Evolutionary conservation across 495 filamentous ascomycete genomes (phyloP).

Genomic region (Apodospora peruviana): DNA sequence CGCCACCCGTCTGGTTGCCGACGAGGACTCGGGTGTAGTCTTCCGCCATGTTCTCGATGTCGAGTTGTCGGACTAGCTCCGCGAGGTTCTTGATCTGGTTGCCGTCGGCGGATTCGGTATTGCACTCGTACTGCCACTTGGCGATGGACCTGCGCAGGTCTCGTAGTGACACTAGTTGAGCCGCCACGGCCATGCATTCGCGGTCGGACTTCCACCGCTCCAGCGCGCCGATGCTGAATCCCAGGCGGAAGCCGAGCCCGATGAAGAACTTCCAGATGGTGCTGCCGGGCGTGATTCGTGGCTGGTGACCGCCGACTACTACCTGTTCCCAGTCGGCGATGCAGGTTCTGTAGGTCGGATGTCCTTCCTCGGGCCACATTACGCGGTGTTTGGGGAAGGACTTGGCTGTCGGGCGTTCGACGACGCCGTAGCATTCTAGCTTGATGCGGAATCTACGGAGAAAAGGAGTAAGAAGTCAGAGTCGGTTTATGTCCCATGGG

Average conservation of each 20-base stretch:
- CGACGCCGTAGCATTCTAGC: constrained; percentile 18
- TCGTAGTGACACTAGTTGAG: no score
- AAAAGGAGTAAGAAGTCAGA: no score
- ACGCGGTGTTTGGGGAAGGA: constrained; percentile 25
- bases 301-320: not conserved
- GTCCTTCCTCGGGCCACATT: not conserved
- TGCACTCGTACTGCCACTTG: constrained; percentile 4
- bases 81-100: not conserved
- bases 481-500: not conserved
- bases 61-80: constrained; percentile 3
- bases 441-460: constrained; percentile 14
- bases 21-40: not conserved
- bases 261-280: constrained; percentile 18
- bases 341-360: not conserved
- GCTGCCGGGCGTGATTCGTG: not conserved
- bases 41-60: not conserved
- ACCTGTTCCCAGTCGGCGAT: constrained; percentile 6
- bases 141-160: not conserved
- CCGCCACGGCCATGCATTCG: no score
- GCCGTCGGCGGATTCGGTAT: not conserved
- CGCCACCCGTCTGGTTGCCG: no score
- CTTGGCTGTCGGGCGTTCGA: constrained; percentile 10
- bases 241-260: constrained; percentile 18
- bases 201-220: no score
- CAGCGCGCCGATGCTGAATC: no score